A percentile compares a stretch with the other conserved stretches of the same genome.
These are phyloP conservation scores for Verticillium tricorpus DNA, from an alignment of 2,329 filamentous ascomycete species.

Conservation along the genomic window DNA sequence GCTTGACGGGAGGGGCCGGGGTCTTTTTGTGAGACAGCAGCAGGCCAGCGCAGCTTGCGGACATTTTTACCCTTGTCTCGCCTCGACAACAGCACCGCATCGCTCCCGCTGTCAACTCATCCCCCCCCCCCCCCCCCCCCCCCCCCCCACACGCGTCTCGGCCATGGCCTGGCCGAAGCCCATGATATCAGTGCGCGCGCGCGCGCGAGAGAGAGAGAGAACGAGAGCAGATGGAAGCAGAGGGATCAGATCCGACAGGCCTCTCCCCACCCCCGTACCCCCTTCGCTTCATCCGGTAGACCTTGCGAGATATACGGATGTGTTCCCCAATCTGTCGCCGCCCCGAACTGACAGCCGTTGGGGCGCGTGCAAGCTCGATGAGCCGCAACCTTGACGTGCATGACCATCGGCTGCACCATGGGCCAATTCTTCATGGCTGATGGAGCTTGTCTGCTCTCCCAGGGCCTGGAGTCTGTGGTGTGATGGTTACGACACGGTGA, in stretches of 20 bases:
- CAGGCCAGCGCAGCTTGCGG: not conserved
- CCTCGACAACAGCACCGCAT: not conserved
- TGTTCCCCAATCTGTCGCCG: not conserved
- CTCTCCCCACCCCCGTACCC: not conserved
- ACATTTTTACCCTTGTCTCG: not conserved
- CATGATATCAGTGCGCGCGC: not conserved
- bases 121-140: not conserved
- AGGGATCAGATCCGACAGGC: too few species aligned
- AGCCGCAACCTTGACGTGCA: not conserved
- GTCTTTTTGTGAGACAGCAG: not conserved
- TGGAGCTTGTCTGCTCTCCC: not conserved
- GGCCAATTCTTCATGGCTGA: not conserved
- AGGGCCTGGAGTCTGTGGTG: not conserved
- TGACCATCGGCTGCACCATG: not conserved
- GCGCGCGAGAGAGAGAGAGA: too few species aligned
- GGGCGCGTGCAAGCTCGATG: not conserved
- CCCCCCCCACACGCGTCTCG: not conserved
- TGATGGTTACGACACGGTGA: not conserved
- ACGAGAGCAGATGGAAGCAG: not conserved
- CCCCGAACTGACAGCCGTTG: not conserved
- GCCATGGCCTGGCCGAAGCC: not conserved
- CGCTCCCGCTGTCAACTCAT: not conserved
- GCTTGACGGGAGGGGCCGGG: too few species aligned
- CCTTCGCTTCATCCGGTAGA: not conserved
- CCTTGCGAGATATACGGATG: not conserved